These are phyloP conservation scores for Carex arenaria DNA, from an alignment of 202 grass and related monocot species.

Conservation along the genomic window DNA sequence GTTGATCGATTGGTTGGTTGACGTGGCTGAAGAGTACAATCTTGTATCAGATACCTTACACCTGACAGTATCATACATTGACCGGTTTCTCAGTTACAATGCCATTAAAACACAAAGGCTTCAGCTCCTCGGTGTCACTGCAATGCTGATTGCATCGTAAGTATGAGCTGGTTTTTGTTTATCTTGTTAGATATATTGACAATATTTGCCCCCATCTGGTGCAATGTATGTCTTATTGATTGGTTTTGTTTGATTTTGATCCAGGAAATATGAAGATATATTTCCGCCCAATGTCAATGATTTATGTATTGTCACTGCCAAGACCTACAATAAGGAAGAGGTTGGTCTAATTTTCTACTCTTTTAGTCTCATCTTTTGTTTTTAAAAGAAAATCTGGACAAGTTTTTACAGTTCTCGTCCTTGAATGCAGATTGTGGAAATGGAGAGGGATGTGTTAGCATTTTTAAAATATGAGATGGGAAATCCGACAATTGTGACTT, in stretches of 20 bases:
- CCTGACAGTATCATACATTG: slow-evolving; percentile 56
- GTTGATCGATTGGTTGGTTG: no score
- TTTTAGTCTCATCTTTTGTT: background rate
- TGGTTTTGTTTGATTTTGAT: background rate
- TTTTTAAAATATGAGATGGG: slow-evolving; percentile 69
- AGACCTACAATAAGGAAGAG: slow-evolving; percentile 72
- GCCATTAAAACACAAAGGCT: slow-evolving; percentile 34
- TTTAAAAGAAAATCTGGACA: no score
- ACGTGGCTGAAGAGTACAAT: slow-evolving; percentile 67
- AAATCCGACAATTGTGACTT: slow-evolving; percentile 69
- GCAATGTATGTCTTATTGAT: background rate
- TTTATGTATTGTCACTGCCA: slow-evolving; percentile 69
- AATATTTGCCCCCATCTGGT: background rate
- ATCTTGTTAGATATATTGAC: background rate
- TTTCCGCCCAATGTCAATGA: slow-evolving; percentile 41
- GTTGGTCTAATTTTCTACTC: background rate
- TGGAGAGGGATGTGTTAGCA: slow-evolving; percentile 67
- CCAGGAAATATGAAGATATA: slow-evolving; percentile 88
- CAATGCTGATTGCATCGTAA: slow-evolving; percentile 71
- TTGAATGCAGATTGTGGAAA: slow-evolving; percentile 35
- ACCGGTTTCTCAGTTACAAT: slow-evolving; percentile 61
- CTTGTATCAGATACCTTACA: slow-evolving; percentile 62
- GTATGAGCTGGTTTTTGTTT: background rate
- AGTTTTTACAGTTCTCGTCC: background rate
- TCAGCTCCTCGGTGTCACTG: slow-evolving; percentile 62